Evolutionary conservation across 768 basidiomycete genomes (phyloP).

Genomic region (Cyclocybe aegerita): DNA sequence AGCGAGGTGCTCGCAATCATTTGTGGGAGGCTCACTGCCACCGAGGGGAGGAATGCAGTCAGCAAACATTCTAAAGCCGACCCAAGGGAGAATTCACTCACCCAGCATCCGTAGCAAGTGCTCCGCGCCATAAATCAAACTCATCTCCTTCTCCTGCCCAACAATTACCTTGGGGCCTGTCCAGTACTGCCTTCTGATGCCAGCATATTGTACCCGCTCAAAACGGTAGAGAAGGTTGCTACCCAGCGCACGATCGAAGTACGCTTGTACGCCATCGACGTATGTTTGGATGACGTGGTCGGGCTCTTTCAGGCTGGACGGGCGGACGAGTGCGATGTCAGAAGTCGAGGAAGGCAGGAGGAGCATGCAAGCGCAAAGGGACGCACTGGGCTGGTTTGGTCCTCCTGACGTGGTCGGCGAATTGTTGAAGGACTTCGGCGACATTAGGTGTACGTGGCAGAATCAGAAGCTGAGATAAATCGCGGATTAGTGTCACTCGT

Average conservation of each 20-base stretch:
- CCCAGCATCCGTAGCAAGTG: slow-evolving; percentile 92
- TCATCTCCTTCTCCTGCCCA: slow-evolving; percentile 78
- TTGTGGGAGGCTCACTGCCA: slow-evolving; percentile 82
- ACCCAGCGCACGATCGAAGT: slow-evolving; percentile 92
- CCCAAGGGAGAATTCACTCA: slow-evolving; percentile 32
- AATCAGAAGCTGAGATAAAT: slow-evolving; percentile 65
- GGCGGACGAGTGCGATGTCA: background rate
- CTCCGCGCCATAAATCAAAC: slow-evolving; percentile 90
- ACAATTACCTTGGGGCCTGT: slow-evolving; percentile 71
- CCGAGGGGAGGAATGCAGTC: too few relatives aligned
- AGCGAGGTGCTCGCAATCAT: slow-evolving; percentile 90
- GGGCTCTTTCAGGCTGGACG: slow-evolving; percentile 64
- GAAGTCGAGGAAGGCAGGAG: background rate
- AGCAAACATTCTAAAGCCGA: too few relatives aligned
- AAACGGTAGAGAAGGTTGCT: slow-evolving; percentile 92
- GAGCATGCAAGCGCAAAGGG: background rate
- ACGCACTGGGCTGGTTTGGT: slow-evolving; percentile 50
- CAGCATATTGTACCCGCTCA: slow-evolving; percentile 90
- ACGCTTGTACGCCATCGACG: slow-evolving; percentile 79
- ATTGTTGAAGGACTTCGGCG: slow-evolving; percentile 72
- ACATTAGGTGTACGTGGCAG: slow-evolving; percentile 83
- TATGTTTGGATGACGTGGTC: slow-evolving; percentile 74
- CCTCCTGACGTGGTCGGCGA: slow-evolving; percentile 59
- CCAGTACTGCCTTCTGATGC: slow-evolving; percentile 68
- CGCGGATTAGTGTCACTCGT: background rate